Evolutionary conservation across 2,329 filamentous ascomycete genomes (phyloP), one percentile per base, ranked within the genome.

Genomic region (Triangularia setosa): DNA sequence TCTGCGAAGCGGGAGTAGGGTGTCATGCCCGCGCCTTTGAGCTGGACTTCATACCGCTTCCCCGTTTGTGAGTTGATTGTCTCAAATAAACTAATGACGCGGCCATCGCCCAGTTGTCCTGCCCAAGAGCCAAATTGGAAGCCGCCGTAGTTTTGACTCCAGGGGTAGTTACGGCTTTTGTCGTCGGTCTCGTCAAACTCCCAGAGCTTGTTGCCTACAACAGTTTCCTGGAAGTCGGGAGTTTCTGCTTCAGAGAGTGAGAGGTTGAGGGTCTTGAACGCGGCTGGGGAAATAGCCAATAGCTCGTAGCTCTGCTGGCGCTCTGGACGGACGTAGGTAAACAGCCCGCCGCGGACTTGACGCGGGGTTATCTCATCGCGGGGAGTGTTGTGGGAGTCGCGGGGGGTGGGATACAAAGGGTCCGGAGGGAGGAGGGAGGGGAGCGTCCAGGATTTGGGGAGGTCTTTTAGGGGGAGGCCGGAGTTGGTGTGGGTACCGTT

Each of bases 101-200:
- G 86, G 40, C 95, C 95, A 74, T 99, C 95, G 52, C 95, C 95
- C 1, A 99, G 86, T 76, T 99, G 95, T 5, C 95, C 93, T 3
- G 95, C 95, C 94, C 94, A 99, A 69, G 90, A 87, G 5, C 95
- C 95, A 74, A 89, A 87, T 73, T 88, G 83, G 73, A 84, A 87
- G 63, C 94, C 94, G 64, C 95, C 95, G 75, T 99, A 99, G 79
- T 95, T 98, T 78, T 99, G 95, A 30, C 95, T 93, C 95, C 95
- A 99, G 0, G 95, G 94, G 75, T 99, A 99, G 53, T 95, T 87
- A 21, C 67, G 67, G 8, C 68, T 68, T 1, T 68, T 66, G 8
- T 66, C 59, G 5, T 65, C 67, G 64, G 87, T 83, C 64, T 90
- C 85, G 68, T 92, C 85, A 86, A 90, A 91, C 58, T 93, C 94